Conservation (phyloP, 352 stramenopile genomes). For the Phytophthora rubi region DNA sequence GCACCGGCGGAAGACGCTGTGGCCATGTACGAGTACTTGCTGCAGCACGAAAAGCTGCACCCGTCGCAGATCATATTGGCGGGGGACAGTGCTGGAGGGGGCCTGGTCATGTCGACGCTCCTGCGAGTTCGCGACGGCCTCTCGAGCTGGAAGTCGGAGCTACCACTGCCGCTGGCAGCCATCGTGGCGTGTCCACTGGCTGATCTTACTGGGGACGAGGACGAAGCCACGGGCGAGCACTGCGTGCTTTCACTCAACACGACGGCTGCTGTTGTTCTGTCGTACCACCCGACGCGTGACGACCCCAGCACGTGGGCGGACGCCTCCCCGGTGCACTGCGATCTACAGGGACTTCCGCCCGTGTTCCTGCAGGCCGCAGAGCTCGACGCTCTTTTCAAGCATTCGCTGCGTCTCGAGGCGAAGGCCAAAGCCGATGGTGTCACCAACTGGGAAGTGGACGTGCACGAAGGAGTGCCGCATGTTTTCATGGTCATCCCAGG, state of each 20-base stretch:
- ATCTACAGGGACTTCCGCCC: slow-evolving; percentile 41
- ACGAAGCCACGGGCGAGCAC: slow-evolving; percentile 20
- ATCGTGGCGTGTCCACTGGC: slow-evolving; percentile 49
- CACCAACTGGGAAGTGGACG: slow-evolving; percentile 43
- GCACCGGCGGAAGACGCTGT: slow-evolving; percentile 42
- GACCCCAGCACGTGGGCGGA: slow-evolving; percentile 40
- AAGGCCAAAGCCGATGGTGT: slow-evolving; percentile 39
- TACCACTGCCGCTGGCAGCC: slow-evolving; percentile 35
- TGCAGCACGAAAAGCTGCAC: slow-evolving; percentile 38
- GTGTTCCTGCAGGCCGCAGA: slow-evolving; percentile 40
- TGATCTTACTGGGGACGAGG: slow-evolving; percentile 41
- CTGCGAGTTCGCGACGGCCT: slow-evolving; percentile 36
- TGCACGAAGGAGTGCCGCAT: slow-evolving; percentile 47
- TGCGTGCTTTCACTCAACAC: slow-evolving; percentile 40
- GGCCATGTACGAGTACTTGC: slow-evolving; percentile 49
- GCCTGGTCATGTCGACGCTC: slow-evolving; percentile 46
- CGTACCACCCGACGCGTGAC: slow-evolving; percentile 29
- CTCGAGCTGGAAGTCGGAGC: slow-evolving; percentile 27
- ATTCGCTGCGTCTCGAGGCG: slow-evolving; percentile 32
- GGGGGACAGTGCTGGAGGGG: slow-evolving; percentile 48
- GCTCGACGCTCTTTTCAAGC: slow-evolving; percentile 42
- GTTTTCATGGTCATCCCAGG: slow-evolving; percentile 45
- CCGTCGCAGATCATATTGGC: slow-evolving; percentile 45
- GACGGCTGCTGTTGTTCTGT: slow-evolving; percentile 6
- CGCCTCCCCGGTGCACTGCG: slow-evolving; percentile 42